Percentiles rank a stretch among this genome's conserved stretches.
These are phyloP conservation scores for Chlamydomonas sp. DNA, from an alignment of 139 green algal genomes.

Conservation along the genomic window DNA sequence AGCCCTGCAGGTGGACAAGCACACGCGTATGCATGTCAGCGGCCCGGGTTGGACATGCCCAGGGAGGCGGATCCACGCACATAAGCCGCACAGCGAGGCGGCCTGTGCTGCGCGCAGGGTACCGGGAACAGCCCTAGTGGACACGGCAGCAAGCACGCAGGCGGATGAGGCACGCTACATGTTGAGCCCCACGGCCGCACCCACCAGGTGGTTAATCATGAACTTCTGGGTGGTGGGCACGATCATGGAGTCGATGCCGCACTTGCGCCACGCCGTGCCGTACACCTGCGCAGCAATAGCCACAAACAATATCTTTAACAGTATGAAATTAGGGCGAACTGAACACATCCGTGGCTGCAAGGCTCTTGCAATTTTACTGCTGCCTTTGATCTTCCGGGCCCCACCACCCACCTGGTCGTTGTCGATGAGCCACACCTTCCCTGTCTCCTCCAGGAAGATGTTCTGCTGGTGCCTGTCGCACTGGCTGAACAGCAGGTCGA, in stretches of 20 bases:
- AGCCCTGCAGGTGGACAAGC: slow-evolving; percentile 24
- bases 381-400: neutral
- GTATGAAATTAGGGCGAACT: too few relatives aligned
- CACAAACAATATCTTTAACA: neutral
- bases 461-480: slow-evolving; percentile 67
- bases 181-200: neutral
- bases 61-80: too few relatives aligned
- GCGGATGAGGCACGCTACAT: too few relatives aligned
- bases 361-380: neutral
- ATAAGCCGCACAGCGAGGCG: too few relatives aligned
- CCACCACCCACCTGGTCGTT: slow-evolving; percentile 56
- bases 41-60: too few relatives aligned
- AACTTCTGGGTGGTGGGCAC: slow-evolving; percentile 63
- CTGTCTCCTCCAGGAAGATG: slow-evolving; percentile 59
- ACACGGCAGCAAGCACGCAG: neutral
- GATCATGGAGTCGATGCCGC: slow-evolving; percentile 58
- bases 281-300: slow-evolving; percentile 38
- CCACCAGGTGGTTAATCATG: slow-evolving; percentile 58
- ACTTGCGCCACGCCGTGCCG: slow-evolving; percentile 46
- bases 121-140: too few relatives aligned
- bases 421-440: slow-evolving; percentile 61
- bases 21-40: too few relatives aligned
- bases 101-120: too few relatives aligned
- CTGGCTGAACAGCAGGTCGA: slow-evolving; percentile 61
- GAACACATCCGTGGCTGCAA: too few relatives aligned